phyloP scores from a whole-genome alignment of 2,329 filamentous ascomycete species.

The Hypocrella siamensis region DNA sequence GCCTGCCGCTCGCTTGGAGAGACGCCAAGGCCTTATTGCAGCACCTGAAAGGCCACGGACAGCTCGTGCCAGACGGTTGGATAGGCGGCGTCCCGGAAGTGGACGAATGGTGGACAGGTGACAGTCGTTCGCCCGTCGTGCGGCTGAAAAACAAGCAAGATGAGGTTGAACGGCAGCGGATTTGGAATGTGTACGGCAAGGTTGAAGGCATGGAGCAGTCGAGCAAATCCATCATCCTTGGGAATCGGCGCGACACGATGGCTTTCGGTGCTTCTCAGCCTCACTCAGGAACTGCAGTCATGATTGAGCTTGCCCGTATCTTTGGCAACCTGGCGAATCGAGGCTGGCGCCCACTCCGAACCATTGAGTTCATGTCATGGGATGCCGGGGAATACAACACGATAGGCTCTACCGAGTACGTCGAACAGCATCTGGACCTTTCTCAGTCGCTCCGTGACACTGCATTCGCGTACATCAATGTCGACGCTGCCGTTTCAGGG shows the following conservation, averaged over 20 bases:
- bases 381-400: constrained; percentile 88
- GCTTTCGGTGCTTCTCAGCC: constrained; percentile 77
- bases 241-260: constrained; percentile 89
- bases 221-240: constrained; percentile 73
- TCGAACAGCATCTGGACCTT: constrained; percentile 63
- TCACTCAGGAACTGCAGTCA: constrained; percentile 75
- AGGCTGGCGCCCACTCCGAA: constrained; percentile 85
- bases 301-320: constrained; percentile 76
- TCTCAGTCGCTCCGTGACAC: constrained; percentile 44
- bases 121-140: constrained; percentile 58
- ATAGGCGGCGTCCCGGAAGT: constrained; percentile 61
- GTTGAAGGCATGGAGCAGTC: constrained; percentile 74
- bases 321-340: constrained; percentile 62
- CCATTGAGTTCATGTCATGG: constrained; percentile 95
- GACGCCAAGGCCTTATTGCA: constrained; percentile 72
- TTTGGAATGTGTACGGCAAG: constrained; percentile 82
- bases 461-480: constrained; percentile 79
- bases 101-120: constrained; percentile 72
- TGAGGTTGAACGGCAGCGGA: constrained; percentile 63
- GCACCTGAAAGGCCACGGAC: constrained; percentile 59
- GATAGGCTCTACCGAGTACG: constrained; percentile 86
- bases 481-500: constrained; percentile 70
- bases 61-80: constrained; percentile 56
- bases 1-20: constrained; percentile 76
- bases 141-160: constrained; percentile 78